These are phyloP conservation scores for Pleoardoris graminearum DNA, from an alignment of 2,329 filamentous ascomycete species.

Conservation along the genomic window DNA sequence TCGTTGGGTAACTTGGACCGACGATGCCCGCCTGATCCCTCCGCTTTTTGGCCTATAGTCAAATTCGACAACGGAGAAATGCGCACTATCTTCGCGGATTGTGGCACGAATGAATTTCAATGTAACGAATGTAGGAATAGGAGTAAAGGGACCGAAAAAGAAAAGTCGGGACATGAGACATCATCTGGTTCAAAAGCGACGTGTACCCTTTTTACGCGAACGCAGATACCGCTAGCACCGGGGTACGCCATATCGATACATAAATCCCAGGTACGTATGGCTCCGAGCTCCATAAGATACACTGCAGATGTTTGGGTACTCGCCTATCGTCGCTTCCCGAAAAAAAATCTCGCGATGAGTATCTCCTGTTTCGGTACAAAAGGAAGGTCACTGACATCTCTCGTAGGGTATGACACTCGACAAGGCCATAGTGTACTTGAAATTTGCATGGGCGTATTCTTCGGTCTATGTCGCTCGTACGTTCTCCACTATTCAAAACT, in stretches of 20 bases:
- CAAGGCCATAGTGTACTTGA: conserved; percentile 59
- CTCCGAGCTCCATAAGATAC: too few species aligned
- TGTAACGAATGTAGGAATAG: not conserved
- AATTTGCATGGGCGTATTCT: conserved; percentile 57
- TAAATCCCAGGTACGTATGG: too few species aligned
- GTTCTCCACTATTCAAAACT: too few species aligned
- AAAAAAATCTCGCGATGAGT: too few species aligned
- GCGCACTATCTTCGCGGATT: conserved; percentile 56
- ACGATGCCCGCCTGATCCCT: too few species aligned
- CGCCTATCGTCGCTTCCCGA: too few species aligned
- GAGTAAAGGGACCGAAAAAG: conserved; percentile 42
- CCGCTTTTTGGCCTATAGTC: too few species aligned
- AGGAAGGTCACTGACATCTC: too few species aligned
- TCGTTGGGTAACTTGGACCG: too few species aligned
- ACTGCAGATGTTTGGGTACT: too few species aligned
- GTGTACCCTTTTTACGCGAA: conserved; percentile 56
- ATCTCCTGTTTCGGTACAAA: too few species aligned
- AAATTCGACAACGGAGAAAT: conserved; percentile 36
- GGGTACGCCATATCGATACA: conserved; percentile 68
- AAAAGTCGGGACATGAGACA: too few species aligned
- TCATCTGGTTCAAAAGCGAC: conserved; percentile 36
- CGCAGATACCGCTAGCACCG: conserved; percentile 62
- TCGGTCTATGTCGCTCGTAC: conserved; percentile 65
- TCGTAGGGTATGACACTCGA: conserved; percentile 67
- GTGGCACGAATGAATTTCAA: conserved; percentile 50